phyloP scores from a whole-genome alignment of 2,329 filamentous ascomycete genomes.

The Aspergillaceae sp. region DNA sequence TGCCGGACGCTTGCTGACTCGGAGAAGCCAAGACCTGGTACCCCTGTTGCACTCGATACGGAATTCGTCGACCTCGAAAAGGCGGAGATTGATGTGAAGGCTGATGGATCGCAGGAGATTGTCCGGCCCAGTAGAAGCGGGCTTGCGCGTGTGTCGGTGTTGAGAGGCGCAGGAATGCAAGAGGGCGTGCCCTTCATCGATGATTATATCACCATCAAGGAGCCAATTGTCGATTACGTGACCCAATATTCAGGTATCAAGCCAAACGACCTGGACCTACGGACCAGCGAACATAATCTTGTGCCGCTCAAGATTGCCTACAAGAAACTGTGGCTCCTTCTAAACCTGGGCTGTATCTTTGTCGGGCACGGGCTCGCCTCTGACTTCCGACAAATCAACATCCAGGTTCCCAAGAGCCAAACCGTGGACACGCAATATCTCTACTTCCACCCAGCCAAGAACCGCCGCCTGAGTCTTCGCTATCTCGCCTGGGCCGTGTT shows the following conservation, averaged over 20 bases:
- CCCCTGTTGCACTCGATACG: slow-evolving; percentile 82
- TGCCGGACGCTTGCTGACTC: slow-evolving; percentile 33
- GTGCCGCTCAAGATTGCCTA: slow-evolving; percentile 85
- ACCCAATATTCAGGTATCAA: slow-evolving; percentile 91
- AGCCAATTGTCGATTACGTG: slow-evolving; percentile 89
- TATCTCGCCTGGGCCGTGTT: slow-evolving; percentile 88
- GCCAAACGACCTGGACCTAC: slow-evolving; percentile 71
- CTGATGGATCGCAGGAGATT: slow-evolving; percentile 83
- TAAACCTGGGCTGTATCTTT: slow-evolving; percentile 90
- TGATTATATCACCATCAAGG: slow-evolving; percentile 87
- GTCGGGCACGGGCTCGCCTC: slow-evolving; percentile 88
- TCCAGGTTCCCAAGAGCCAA: slow-evolving; percentile 81
- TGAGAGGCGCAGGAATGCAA: slow-evolving; percentile 66
- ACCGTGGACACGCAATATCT: slow-evolving; percentile 91
- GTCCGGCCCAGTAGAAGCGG: slow-evolving; percentile 86
- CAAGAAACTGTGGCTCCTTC: slow-evolving; percentile 94
- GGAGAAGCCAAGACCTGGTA: slow-evolving; percentile 63
- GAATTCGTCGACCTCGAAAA: slow-evolving; percentile 92
- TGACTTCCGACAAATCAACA: slow-evolving; percentile 97
- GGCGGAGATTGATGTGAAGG: slow-evolving; percentile 92
- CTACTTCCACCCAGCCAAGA: slow-evolving; percentile 71
- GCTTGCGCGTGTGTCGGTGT: slow-evolving; percentile 83
- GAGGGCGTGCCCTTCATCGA: slow-evolving; percentile 89
- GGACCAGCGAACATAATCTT: slow-evolving; percentile 69
- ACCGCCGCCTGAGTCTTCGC: slow-evolving; percentile 80